Evolutionary conservation across 345 rosid genomes (phyloP).

Genomic region (Eucalyptus cloeziana): DNA sequence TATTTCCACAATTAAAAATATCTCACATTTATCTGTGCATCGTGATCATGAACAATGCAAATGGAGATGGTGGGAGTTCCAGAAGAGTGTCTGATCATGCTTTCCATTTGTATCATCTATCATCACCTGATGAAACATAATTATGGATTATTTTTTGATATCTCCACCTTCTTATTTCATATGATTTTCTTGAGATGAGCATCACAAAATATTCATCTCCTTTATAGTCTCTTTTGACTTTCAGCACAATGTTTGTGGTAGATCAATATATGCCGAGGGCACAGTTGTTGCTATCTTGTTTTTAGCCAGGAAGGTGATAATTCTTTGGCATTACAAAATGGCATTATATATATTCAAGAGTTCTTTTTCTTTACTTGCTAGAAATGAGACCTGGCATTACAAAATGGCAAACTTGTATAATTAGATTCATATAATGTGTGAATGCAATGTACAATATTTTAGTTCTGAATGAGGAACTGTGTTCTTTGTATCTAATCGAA

Average conservation of each 20-base stretch:
- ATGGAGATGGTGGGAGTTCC: conserved; percentile 87
- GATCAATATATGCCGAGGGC: conserved; percentile 94
- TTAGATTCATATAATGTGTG: neutral
- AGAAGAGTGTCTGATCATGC: conserved; percentile 83
- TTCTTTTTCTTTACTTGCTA: neutral
- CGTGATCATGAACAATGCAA: conserved; percentile 60
- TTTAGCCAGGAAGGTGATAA: conserved; percentile 75
- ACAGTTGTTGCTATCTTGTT: conserved; percentile 75
- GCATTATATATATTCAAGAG: neutral
- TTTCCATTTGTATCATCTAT: conserved; percentile 76
- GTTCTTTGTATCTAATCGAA: neutral
- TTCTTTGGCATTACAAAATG: neutral
- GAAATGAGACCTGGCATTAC: neutral
- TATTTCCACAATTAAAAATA: neutral
- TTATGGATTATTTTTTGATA: neutral
- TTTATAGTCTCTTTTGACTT: conserved; percentile 83
- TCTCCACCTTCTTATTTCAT: neutral
- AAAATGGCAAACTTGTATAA: neutral
- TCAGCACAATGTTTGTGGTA: conserved; percentile 93
- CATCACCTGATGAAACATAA: conserved; percentile 89
- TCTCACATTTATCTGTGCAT: conserved; percentile 1
- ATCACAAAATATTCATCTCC: neutral
- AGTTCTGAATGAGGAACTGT: neutral
- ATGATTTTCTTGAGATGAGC: neutral
- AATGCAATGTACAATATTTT: neutral